These are phyloP conservation scores for Hymenoscyphus repandus DNA, from an alignment of 2,329 filamentous ascomycete genomes.

Conservation along the genomic window DNA sequence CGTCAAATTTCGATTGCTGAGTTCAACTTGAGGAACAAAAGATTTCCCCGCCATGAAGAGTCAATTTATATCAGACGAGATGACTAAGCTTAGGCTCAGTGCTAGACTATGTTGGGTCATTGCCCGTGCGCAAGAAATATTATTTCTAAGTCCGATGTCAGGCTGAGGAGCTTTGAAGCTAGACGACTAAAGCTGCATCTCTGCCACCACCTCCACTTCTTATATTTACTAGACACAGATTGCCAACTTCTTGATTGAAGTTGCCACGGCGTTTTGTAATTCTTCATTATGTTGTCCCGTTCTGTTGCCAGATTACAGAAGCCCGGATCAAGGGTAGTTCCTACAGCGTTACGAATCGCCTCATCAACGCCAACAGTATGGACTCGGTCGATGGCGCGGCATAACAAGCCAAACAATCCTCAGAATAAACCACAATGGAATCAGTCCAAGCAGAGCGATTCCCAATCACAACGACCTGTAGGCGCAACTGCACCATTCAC, in stretches of 20 bases:
- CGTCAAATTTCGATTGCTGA: constrained; percentile 55
- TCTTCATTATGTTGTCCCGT: constrained; percentile 30
- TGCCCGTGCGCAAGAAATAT: constrained; percentile 4
- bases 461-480: constrained; percentile 12
- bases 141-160: constrained; percentile 1
- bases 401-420: constrained; percentile 29
- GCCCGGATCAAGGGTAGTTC: constrained; percentile 22
- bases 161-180: constrained; percentile 4
- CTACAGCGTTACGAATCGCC: constrained; percentile 30
- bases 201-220: background rate
- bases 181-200: background rate
- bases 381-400: constrained; percentile 40
- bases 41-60: constrained; percentile 7
- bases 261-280: constrained; percentile 13
- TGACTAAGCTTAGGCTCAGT: background rate
- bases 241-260: constrained; percentile 27
- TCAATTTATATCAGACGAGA: too few relatives aligned
- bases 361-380: constrained; percentile 34
- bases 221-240: background rate
- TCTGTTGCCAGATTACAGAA: constrained; percentile 24
- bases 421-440: constrained; percentile 25
- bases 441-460: constrained; percentile 14
- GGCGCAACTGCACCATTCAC: constrained; percentile 14
- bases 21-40: constrained; percentile 46
- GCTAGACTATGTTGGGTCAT: background rate